phyloP scores from a whole-genome alignment of 169 alveolate species.

The Plasmodium falciparum region DNA sequence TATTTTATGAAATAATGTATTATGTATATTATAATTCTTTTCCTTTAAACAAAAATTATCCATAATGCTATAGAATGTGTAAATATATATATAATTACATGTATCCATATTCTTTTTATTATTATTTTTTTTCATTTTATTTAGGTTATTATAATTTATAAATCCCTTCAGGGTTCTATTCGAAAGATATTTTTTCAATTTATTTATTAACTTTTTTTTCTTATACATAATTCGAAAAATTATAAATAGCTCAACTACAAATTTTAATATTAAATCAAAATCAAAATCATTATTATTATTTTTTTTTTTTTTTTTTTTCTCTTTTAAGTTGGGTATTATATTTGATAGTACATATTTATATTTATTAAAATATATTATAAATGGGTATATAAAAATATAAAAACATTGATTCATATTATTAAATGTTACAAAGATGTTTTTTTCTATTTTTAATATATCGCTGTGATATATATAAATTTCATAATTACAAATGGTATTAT shows the following conservation, averaged over 20 bases:
- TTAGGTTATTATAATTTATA: not conserved
- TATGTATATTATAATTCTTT: slow-evolving; percentile 4
- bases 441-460: slow-evolving; percentile 7
- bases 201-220: slow-evolving; percentile 17
- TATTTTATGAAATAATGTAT: slow-evolving; percentile 32
- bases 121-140: not conserved
- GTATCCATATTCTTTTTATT: slow-evolving; percentile 1
- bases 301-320: not conserved
- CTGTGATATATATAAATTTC: slow-evolving; percentile 16
- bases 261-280: not conserved
- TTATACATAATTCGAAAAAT: slow-evolving; percentile 12
- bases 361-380: slow-evolving; percentile 20
- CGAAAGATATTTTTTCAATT: slow-evolving; percentile 26
- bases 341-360: not conserved
- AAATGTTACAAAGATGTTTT: slow-evolving; percentile 33
- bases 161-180: slow-evolving; percentile 45
- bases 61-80: slow-evolving; percentile 15
- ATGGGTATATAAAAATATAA: slow-evolving; percentile 43
- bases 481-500: not conserved
- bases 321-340: not conserved
- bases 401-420: slow-evolving; percentile 35
- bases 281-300: not conserved
- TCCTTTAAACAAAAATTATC: slow-evolving; percentile 48
- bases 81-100: not conserved
- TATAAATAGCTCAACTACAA: slow-evolving; percentile 30